These are phyloP conservation scores for Mycena vitilis DNA, from an alignment of 768 basidiomycete species.

Conservation along the genomic window DNA sequence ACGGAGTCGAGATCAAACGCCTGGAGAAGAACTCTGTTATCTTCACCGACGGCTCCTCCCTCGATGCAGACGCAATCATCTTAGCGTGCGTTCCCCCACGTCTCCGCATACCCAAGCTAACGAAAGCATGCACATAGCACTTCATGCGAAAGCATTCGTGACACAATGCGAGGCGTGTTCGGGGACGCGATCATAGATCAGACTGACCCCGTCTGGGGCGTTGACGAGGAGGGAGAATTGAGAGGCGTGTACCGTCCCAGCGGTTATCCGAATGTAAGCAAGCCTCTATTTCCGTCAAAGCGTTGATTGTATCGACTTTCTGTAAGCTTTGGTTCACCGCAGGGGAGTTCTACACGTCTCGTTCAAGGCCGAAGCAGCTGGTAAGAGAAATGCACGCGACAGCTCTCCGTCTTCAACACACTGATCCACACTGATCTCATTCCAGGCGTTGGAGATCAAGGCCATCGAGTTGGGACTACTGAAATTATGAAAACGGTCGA, in stretches of 20 bases:
- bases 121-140: conserved; percentile 37
- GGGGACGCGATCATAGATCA: conserved; percentile 49
- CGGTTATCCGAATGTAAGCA: conserved; percentile 55
- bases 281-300: not conserved
- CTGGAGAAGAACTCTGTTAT: conserved; percentile 46
- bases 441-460: conserved; percentile 50
- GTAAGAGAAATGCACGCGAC: conserved; percentile 36
- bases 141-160: conserved; percentile 47
- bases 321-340: conserved; percentile 54
- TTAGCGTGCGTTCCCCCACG: conserved; percentile 47
- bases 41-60: conserved; percentile 47
- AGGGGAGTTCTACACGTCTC: conserved; percentile 48
- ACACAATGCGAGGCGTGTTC: conserved; percentile 46
- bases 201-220: conserved; percentile 49
- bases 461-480: conserved; percentile 38
- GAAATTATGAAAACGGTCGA: not conserved
- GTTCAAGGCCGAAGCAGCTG: conserved; percentile 51
- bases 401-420: too few species aligned
- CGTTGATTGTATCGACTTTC: not conserved
- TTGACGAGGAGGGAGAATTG: conserved; percentile 56
- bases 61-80: conserved; percentile 59
- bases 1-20: conserved; percentile 50
- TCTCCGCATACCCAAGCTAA: not conserved
- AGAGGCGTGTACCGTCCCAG: conserved; percentile 51
- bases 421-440: not conserved